Evolutionary conservation across 805 yeast genomes (phyloP).

Genomic region (Kodamaea jinghongensis): DNA sequence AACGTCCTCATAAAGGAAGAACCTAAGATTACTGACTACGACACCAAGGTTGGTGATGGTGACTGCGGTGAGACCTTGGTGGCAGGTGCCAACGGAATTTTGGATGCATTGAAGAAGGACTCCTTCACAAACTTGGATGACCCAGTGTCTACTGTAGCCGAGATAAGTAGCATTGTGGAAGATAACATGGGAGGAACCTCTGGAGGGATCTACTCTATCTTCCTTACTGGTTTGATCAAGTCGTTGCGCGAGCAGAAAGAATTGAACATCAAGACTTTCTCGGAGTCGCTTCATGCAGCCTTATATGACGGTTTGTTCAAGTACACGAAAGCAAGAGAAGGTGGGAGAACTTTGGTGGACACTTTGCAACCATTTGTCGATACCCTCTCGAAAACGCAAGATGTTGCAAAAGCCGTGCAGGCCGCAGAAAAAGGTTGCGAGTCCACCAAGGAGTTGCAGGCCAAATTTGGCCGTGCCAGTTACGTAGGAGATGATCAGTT

Average conservation of each 20-base stretch:
- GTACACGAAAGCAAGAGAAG: conserved; percentile 85
- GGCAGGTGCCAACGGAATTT: conserved; percentile 74
- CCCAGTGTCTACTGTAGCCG: conserved; percentile 59
- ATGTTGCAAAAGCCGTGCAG: conserved; percentile 56
- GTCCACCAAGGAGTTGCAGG: conserved; percentile 67
- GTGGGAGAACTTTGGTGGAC: conserved; percentile 87
- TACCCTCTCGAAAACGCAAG: conserved; percentile 48
- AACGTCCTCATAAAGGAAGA: conserved; percentile 43
- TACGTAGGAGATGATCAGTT: conserved; percentile 70
- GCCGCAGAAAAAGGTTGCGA: conserved; percentile 79
- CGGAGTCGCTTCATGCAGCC: conserved; percentile 55
- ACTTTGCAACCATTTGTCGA: conserved; percentile 85
- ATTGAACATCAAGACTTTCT: conserved; percentile 30
- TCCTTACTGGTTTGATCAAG: conserved; percentile 69
- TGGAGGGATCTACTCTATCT: conserved; percentile 89
- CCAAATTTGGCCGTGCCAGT: conserved; percentile 91
- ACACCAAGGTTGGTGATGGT: conserved; percentile 92
- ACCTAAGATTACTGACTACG: conserved; percentile 80
- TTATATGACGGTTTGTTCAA: conserved; percentile 66
- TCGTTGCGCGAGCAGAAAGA: conserved; percentile 34
- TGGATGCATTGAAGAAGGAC: conserved; percentile 36
- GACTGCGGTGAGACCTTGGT: conserved; percentile 93
- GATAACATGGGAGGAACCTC: conserved; percentile 97
- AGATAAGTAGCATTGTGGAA: conserved; percentile 80
- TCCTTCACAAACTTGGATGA: conserved; percentile 29